phyloP scores from a whole-genome alignment of 2,329 filamentous ascomycete species.

The Thermothelomyces thermophilus region DNA sequence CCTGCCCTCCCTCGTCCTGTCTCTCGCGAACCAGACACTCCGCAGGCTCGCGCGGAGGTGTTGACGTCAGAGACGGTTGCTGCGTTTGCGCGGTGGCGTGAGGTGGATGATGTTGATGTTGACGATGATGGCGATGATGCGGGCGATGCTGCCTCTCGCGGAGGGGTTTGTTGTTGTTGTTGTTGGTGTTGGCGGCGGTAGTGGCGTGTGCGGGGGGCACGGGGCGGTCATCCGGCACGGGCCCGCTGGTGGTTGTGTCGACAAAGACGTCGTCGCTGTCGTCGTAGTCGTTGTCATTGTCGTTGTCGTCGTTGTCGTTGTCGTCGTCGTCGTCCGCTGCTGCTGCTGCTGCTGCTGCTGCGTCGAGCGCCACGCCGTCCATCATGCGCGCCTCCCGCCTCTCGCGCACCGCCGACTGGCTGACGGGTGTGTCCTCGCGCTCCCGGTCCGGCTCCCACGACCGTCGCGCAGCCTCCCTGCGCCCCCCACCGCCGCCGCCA shows the following conservation, averaged over 20 bases:
- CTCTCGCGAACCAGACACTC: constrained; percentile 59
- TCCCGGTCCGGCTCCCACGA: constrained; percentile 21
- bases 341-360: constrained; percentile 27
- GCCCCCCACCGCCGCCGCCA: not conserved
- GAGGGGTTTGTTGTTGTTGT: constrained; percentile 11
- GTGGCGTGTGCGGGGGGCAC: constrained; percentile 27
- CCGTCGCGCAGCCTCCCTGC: constrained; percentile 18
- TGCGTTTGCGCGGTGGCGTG: not conserved
- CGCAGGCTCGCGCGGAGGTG: constrained; percentile 44
- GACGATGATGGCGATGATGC: not conserved
- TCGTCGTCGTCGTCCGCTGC: constrained; percentile 41
- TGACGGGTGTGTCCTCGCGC: constrained; percentile 38
- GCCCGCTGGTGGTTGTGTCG: constrained; percentile 57
- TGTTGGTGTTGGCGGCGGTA: not conserved
- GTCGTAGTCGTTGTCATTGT: constrained; percentile 36
- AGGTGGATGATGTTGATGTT: not conserved
- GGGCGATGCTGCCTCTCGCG: not conserved
- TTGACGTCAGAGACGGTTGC: constrained; percentile 8
- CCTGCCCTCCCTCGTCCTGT: constrained; percentile 47
- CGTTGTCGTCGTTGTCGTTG: constrained; percentile 36
- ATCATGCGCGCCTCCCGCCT: constrained; percentile 57
- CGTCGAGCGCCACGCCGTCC: constrained; percentile 58
- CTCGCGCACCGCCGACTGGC: constrained; percentile 43
- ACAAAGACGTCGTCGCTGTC: constrained; percentile 50
- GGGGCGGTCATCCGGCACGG: no score